Evolutionary conservation across 495 filamentous ascomycete genomes (phyloP).

Genomic region (Penicillium canescens): DNA sequence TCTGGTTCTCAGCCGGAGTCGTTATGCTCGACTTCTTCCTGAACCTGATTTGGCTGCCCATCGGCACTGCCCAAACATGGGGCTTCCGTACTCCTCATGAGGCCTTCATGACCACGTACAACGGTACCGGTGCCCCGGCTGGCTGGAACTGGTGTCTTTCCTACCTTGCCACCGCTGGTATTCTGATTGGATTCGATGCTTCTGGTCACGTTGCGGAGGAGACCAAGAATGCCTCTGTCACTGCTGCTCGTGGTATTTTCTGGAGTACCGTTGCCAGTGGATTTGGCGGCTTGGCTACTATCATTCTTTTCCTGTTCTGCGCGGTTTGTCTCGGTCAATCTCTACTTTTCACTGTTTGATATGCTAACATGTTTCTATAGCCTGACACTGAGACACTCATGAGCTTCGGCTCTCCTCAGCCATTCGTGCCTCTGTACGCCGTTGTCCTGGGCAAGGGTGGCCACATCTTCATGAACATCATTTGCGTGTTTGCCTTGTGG

Average conservation of each 20-base stretch:
- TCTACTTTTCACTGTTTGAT: not conserved
- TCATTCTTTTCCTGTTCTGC: slow-evolving; percentile 60
- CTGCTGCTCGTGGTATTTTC: slow-evolving; percentile 56
- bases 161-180: slow-evolving; percentile 58
- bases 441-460: slow-evolving; percentile 52
- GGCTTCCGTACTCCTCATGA: slow-evolving; percentile 55
- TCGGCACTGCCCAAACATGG: slow-evolving; percentile 52
- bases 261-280: slow-evolving; percentile 54
- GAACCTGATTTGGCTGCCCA: slow-evolving; percentile 59
- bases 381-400: slow-evolving; percentile 40
- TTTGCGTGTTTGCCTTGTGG: slow-evolving; percentile 52
- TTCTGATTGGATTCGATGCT: slow-evolving; percentile 59
- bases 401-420: slow-evolving; percentile 50
- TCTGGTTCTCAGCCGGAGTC: slow-evolving; percentile 47
- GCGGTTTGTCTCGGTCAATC: slow-evolving; percentile 28
- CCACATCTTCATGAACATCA: slow-evolving; percentile 55
- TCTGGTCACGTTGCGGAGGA: slow-evolving; percentile 58
- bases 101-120: slow-evolving; percentile 59
- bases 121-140: slow-evolving; percentile 53
- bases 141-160: slow-evolving; percentile 63
- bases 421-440: slow-evolving; percentile 55
- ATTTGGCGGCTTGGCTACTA: slow-evolving; percentile 48
- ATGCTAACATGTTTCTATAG: slow-evolving; percentile 19
- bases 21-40: slow-evolving; percentile 56
- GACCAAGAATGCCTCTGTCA: slow-evolving; percentile 55